phyloP scores from a whole-genome alignment of 805 yeast species.

The Candida incommunis region DNA sequence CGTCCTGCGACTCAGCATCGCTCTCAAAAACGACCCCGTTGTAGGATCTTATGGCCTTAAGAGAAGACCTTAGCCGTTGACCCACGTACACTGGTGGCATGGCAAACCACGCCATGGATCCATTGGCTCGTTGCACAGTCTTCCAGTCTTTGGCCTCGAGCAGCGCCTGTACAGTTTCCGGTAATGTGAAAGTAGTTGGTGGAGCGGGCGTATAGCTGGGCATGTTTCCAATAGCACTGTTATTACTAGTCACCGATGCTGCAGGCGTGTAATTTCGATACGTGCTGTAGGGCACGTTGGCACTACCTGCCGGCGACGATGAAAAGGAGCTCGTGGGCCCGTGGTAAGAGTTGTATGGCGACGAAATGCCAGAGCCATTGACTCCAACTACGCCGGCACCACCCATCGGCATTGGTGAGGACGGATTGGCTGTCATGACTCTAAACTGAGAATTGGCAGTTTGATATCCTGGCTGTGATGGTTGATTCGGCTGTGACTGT shows the following conservation, averaged over 20 bases:
- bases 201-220: not conserved
- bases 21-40: not conserved
- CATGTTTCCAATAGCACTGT: not conserved
- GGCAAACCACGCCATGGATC: not conserved
- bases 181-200: not conserved
- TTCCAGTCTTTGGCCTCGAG: not conserved
- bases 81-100: conserved; percentile 1
- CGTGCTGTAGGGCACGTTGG: not conserved
- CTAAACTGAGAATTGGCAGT: not conserved
- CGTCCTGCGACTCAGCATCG: not conserved
- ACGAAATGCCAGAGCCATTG: too few relatives aligned
- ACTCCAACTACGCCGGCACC: too few relatives aligned
- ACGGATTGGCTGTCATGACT: not conserved
- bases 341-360: not conserved
- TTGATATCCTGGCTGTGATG: not conserved
- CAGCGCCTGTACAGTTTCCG: not conserved
- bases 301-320: not conserved
- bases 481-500: not conserved
- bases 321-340: not conserved
- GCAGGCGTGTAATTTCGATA: not conserved
- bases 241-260: not conserved
- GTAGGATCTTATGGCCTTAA: not conserved
- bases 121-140: not conserved
- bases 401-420: not conserved
- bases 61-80: not conserved